Conservation (phyloP, 106 monocot species). For the Dendrobium officinale region DNA sequence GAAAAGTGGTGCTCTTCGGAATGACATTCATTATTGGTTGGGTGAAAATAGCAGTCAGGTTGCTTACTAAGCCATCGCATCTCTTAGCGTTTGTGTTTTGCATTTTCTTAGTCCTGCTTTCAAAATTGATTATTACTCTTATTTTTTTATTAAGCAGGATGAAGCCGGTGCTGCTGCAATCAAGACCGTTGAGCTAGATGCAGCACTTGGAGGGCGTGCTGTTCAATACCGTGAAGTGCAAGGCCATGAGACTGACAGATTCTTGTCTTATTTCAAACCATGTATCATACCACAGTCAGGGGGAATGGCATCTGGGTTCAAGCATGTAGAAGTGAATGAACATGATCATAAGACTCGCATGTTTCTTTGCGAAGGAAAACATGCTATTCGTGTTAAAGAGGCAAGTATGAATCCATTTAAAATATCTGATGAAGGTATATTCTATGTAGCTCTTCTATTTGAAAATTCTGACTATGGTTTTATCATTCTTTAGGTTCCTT, state of each 20-base stretch:
- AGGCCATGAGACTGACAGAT: constrained; percentile 34
- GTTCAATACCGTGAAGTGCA: constrained; percentile 40
- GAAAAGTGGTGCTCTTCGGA: constrained; percentile 51
- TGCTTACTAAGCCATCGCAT: constrained; percentile 3
- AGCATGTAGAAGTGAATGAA: constrained; percentile 24
- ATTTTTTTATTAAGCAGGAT: constrained; percentile 14
- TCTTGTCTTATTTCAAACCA: constrained; percentile 35
- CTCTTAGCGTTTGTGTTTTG: neutral
- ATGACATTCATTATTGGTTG: constrained; percentile 71
- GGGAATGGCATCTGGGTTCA: constrained; percentile 26
- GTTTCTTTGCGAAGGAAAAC: constrained; percentile 27
- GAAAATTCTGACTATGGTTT: neutral
- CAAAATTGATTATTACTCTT: neutral
- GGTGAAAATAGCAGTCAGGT: constrained; percentile 66
- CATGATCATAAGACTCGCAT: constrained; percentile 21
- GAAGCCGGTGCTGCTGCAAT: constrained; percentile 38
- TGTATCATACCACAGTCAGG: constrained; percentile 34
- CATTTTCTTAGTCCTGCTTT: neutral
- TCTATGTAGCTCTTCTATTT: constrained; percentile 1
- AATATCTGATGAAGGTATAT: constrained; percentile 1
- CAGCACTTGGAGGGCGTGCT: constrained; percentile 35
- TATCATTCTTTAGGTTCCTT: constrained; percentile 26
- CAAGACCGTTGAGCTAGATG: constrained; percentile 32
- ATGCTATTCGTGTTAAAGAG: constrained; percentile 28
- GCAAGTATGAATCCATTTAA: constrained; percentile 10